Evolutionary conservation across 2,329 filamentous ascomycete species (phyloP), one percentile per base, ranked within the genome.

Genomic region (Aaosphaeria pasadenensis): DNA sequence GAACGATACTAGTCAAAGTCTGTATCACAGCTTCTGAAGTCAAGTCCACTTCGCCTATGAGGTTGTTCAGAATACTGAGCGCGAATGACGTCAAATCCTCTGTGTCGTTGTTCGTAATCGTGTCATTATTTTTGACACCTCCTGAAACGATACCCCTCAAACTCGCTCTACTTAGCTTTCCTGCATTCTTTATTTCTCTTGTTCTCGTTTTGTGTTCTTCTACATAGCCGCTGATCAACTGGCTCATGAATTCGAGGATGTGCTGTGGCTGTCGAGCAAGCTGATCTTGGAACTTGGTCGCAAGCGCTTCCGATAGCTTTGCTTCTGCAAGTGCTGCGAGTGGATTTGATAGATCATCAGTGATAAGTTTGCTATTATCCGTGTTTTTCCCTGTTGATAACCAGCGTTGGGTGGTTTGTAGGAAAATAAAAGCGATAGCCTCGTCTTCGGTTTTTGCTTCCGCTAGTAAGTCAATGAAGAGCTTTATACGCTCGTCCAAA

Each of bases 201-300:
- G 35, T 82, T 79, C 46, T 57, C 0, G 72, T 67, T 4, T 71
- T 69, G 5, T 73, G 66, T 31, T 77, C 74, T 11, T 74, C 73
- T 5, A 64, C 54, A 39, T 60, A 67, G 31, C 64, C 63, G 4
- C 70, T 66, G 1, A 90, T 64, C 0, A 90, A 76, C 47, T 86
- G 79, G 44, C 75, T 74, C 43, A 86, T 78, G 2, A 91, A 75
- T 41, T 83, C 79, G 2, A 90, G 70, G 5, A 88, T 76, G 55
- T 87, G 83, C 39, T 78, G 78, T 2, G 86, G 85, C 48, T 83
- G 80, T 31, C 77, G 78, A 30, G 86, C 79, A 9, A 90, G 75
- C 52, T 81, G 83, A 24, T 85, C 80, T 1, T 84, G 79, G 41
- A 85, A 78, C 41, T 74, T 77, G 28, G 81, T 79, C 66, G 89